Base-by-base conservation (phyloP, 2,329 filamentous ascomycete genomes). In the Curvularia lunata region DNA sequence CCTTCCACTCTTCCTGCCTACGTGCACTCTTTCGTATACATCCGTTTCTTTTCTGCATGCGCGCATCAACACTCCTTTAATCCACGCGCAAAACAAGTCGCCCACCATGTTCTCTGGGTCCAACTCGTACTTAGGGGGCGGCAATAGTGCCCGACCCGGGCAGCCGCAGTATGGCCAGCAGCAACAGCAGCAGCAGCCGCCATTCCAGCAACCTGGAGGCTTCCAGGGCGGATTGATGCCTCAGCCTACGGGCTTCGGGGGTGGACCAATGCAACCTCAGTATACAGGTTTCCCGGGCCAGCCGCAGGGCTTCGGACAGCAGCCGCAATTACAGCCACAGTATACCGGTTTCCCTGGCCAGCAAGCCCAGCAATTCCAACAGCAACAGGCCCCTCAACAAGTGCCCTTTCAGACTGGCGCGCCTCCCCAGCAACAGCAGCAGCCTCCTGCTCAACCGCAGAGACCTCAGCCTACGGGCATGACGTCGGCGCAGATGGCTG, bases 101-200 rank as follows among this genome's bases (percentile, higher is more conserved):
- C 60, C 58, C 70, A 75, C 72, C 79, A 97, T 97, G 94, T 98
- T 91, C 81, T 95, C 92, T 66, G 91, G 89, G 77, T 91, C 91
- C 66, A 96, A 91, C 82, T 88, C 91, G 64, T 97, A 89, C 78
- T 81, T 96, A 72, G 92, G 92, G 78, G 90, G 88, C 80, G 86
- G 84, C 77, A 91, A 88, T 75, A 89, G 84, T 82, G 86, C 89
- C 76, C 90, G 88, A 61, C 90, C 90, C 48, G 86, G 87, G 63
- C 77, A 78, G 68, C 78, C 76, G 68, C 69, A 82, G 78, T 75
- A 80, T 75, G 73, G 78, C 64, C 78, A 80, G 66, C 78, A 80
- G 65, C 83, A 83, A 64, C 83, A 83, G 69, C 81, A 47, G 38
- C 54, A 65, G 52, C 81, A 68, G 79, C 81, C 67, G 79, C 81